Evolutionary conservation across 2,329 filamentous ascomycete genomes (phyloP).

Genomic region (Fusarium nematophilum): DNA sequence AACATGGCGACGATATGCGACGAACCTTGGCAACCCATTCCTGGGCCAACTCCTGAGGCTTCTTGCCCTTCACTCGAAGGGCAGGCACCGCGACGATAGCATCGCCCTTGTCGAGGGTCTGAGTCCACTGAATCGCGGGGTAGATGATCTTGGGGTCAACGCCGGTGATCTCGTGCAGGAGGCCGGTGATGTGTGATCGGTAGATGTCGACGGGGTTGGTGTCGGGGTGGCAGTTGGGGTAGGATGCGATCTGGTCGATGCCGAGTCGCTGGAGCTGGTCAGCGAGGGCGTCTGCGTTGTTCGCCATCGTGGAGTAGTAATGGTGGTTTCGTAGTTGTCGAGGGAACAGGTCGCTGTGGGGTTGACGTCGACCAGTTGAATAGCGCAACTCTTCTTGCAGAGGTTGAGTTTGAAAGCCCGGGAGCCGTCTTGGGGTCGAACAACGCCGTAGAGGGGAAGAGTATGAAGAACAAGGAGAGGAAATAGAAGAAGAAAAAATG

Average conservation of each 20-base stretch:
- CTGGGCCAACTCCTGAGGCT: constrained; percentile 69
- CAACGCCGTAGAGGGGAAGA: constrained; percentile 22
- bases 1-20: not conserved
- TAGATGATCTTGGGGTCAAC: constrained; percentile 79
- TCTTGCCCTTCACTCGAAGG: constrained; percentile 79
- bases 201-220: constrained; percentile 84
- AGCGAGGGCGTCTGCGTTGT: constrained; percentile 41
- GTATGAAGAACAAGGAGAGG: constrained; percentile 16
- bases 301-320: constrained; percentile 32
- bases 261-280: constrained; percentile 41
- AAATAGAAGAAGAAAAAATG: constrained; percentile 36
- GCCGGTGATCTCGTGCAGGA: constrained; percentile 75
- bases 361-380: not conserved
- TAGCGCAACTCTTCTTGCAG: not conserved
- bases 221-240: constrained; percentile 71
- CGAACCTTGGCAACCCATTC: constrained; percentile 71
- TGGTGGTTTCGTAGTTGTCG: constrained; percentile 6
- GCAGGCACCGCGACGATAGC: constrained; percentile 81
- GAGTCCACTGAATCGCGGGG: constrained; percentile 81
- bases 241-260: constrained; percentile 46
- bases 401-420: constrained; percentile 9
- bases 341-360: constrained; percentile 17
- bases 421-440: constrained; percentile 8
- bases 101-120: constrained; percentile 84
- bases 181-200: constrained; percentile 78